These are phyloP conservation scores for Lasiodiplodia sp. DNA, from an alignment of 2,329 filamentous ascomycete genomes.

Conservation along the genomic window DNA sequence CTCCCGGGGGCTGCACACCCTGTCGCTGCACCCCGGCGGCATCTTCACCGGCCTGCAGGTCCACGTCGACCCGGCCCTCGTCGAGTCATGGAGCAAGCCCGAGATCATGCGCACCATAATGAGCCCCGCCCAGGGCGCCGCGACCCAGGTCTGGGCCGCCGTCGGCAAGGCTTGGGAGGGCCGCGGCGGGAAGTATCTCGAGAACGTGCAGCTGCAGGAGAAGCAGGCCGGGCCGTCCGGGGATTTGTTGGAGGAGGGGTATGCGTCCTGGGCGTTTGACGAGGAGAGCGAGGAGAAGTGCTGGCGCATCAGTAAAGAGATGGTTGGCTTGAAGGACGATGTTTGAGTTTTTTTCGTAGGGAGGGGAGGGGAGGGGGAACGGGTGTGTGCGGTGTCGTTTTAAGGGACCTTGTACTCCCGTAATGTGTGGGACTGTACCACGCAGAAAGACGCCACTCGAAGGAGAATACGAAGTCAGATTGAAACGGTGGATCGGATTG, in stretches of 20 bases:
- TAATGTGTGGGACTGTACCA: too few relatives aligned
- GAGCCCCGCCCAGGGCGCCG: conserved; percentile 38
- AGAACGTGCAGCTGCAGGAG: conserved; percentile 37
- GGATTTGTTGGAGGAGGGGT: conserved; percentile 25
- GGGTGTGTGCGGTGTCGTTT: too few relatives aligned
- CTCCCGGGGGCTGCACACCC: conserved; percentile 35
- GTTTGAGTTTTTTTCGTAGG: background rate
- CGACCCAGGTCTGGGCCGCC: conserved; percentile 54
- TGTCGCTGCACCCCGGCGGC: conserved; percentile 43
- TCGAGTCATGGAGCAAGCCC: conserved; percentile 54
- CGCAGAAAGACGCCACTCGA: too few relatives aligned
- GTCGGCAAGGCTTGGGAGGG: conserved; percentile 25
- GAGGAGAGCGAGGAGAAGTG: conserved; percentile 18
- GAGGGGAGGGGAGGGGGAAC: too few relatives aligned
- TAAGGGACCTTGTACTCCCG: too few relatives aligned
- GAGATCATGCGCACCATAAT: conserved; percentile 49
- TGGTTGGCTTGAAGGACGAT: conserved; percentile 32
- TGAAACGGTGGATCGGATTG: too few relatives aligned
- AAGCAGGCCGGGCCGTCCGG: background rate
- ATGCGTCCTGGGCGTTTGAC: conserved; percentile 22
- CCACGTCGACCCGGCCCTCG: conserved; percentile 53
- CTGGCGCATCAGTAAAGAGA: conserved; percentile 31
- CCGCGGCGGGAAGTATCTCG: conserved; percentile 45
- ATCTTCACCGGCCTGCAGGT: conserved; percentile 52
- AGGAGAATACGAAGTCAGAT: too few relatives aligned